Conservation (phyloP, 2,329 filamentous ascomycete species). For the Ustulina deusta region DNA sequence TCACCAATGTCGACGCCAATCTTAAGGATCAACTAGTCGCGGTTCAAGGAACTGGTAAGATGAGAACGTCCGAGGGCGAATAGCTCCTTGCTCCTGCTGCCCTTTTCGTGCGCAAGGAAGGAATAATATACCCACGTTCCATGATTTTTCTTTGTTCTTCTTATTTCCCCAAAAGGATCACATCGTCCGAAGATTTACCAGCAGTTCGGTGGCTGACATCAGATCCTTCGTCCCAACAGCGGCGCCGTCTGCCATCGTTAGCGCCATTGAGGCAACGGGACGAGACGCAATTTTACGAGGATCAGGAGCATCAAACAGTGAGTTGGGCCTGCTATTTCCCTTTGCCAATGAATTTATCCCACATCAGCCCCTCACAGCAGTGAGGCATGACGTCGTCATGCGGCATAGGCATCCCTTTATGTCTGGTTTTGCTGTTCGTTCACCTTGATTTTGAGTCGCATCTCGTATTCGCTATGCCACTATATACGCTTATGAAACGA, state of each 20-base stretch:
- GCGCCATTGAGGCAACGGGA: slow-evolving; percentile 88
- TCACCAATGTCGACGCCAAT: slow-evolving; percentile 84
- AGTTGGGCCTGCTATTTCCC: slow-evolving; percentile 53
- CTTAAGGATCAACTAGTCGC: slow-evolving; percentile 85
- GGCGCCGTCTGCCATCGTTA: slow-evolving; percentile 88
- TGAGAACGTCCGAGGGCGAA: slow-evolving; percentile 2
- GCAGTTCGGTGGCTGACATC: slow-evolving; percentile 42
- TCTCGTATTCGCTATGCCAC: slow-evolving; percentile 14
- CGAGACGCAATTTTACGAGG: slow-evolving; percentile 94
- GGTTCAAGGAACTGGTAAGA: slow-evolving; percentile 82
- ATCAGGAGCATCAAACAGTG: slow-evolving; percentile 86
- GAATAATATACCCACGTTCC: not conserved
- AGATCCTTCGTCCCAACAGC: slow-evolving; percentile 58
- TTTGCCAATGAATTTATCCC: slow-evolving; percentile 19
- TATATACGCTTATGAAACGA: slow-evolving; percentile 30
- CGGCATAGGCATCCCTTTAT: slow-evolving; percentile 27
- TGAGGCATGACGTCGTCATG: slow-evolving; percentile 31
- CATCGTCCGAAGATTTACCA: slow-evolving; percentile 28
- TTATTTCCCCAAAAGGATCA: slow-evolving; percentile 24
- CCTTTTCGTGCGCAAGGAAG: not conserved
- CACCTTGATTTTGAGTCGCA: slow-evolving; percentile 13
- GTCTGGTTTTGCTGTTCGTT: slow-evolving; percentile 17
- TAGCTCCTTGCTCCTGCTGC: slow-evolving; percentile 8
- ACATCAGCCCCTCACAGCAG: slow-evolving; percentile 11
- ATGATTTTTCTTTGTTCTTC: slow-evolving; percentile 1